Conservation (phyloP, 2,329 filamentous ascomycete species). For the Botryotinia globosa region DNA sequence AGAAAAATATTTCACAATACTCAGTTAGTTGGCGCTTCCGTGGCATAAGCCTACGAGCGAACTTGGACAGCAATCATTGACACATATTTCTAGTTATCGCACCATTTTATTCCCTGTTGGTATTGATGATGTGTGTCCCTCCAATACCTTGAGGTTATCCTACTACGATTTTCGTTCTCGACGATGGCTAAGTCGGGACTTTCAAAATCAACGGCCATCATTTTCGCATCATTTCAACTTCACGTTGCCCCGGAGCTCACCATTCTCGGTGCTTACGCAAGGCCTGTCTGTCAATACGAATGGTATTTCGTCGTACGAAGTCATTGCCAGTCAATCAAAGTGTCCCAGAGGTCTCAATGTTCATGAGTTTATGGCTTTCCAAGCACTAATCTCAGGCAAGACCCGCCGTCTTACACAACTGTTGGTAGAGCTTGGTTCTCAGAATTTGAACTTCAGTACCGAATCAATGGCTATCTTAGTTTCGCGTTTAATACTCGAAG, state of each 20-base stretch:
- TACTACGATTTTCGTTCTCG: constrained; percentile 35
- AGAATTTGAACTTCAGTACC: constrained; percentile 59
- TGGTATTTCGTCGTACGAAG: constrained; percentile 43
- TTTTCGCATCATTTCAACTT: constrained; percentile 40
- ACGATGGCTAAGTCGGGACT: constrained; percentile 34
- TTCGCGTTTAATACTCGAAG: constrained; percentile 51
- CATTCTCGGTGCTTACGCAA: constrained; percentile 29
- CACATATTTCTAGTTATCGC: not conserved
- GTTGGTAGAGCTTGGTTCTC: constrained; percentile 49
- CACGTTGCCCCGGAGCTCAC: constrained; percentile 37
- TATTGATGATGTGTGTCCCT: constrained; percentile 31
- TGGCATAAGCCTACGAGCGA: not conserved
- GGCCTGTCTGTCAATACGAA: constrained; percentile 26
- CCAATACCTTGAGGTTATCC: constrained; percentile 35
- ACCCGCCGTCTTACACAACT: constrained; percentile 48
- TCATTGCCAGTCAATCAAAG: constrained; percentile 45
- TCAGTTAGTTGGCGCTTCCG: constrained; percentile 25
- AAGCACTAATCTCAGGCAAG: constrained; percentile 45
- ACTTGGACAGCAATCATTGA: not conserved
- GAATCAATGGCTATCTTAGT: constrained; percentile 51
- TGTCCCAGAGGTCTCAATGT: constrained; percentile 47
- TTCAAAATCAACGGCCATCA: constrained; percentile 26
- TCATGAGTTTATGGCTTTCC: constrained; percentile 50
- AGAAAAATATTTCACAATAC: constrained; percentile 38
- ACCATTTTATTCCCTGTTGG: constrained; percentile 29